Evolutionary conservation across 768 basidiomycete species (phyloP).

Genomic region (Mycena belliarum): DNA sequence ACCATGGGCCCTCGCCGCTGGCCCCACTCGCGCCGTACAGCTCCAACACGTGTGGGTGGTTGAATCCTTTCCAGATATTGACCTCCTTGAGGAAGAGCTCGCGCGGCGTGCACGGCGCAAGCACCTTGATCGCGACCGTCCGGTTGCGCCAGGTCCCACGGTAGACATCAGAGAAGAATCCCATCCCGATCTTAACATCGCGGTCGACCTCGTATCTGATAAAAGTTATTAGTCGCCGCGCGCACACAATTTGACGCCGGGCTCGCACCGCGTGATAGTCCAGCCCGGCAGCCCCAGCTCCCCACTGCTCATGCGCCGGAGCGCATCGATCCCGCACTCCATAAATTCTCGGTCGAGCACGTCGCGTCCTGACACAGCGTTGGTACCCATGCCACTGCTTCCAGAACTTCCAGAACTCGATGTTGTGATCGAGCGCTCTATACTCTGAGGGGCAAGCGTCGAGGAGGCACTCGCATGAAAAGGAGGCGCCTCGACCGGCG

Average conservation of each 20-base stretch:
- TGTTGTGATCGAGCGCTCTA: constrained; percentile 21
- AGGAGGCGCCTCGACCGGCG: neutral
- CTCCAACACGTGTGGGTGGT: constrained; percentile 69
- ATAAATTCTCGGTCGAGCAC: constrained; percentile 71
- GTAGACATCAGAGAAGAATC: constrained; percentile 79
- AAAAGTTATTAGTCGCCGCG: neutral
- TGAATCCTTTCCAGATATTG: constrained; percentile 69
- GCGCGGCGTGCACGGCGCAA: constrained; percentile 60
- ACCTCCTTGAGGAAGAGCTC: constrained; percentile 71
- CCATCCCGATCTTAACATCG: constrained; percentile 66
- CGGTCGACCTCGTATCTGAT: constrained; percentile 72
- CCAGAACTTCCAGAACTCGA: constrained; percentile 22
- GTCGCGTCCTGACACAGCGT: constrained; percentile 30
- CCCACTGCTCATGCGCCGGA: constrained; percentile 58
- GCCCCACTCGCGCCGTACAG: constrained; percentile 80
- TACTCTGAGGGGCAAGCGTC: constrained; percentile 10
- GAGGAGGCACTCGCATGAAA: neutral
- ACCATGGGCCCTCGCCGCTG: constrained; percentile 70
- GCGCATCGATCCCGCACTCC: constrained; percentile 70
- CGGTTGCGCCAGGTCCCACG: constrained; percentile 70
- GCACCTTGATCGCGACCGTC: constrained; percentile 72
- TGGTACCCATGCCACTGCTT: constrained; percentile 10
- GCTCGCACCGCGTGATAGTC: constrained; percentile 67
- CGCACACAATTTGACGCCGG: neutral
- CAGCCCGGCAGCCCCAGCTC: constrained; percentile 58